Evolutionary conservation across 176 grass and related monocot genomes (phyloP).

Genomic region (Lolium perenne): DNA sequence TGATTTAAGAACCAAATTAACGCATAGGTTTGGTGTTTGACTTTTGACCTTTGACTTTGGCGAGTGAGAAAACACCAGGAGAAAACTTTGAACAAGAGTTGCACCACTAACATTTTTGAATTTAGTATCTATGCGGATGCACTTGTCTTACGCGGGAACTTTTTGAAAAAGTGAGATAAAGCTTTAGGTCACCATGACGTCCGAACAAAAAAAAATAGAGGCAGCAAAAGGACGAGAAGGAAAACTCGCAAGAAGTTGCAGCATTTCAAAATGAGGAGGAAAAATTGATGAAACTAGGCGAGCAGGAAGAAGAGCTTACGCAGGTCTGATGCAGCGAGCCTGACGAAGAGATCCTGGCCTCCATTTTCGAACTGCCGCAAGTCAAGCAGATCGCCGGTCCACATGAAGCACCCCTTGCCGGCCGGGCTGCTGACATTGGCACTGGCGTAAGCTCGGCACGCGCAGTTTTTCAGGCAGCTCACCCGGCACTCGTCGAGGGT

Average conservation of each 20-base stretch:
- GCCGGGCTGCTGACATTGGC: slow-evolving; percentile 46
- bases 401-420: slow-evolving; percentile 54
- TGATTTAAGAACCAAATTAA: not conserved
- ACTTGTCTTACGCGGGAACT: not conserved
- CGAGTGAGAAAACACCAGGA: slow-evolving; percentile 17
- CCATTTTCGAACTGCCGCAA: slow-evolving; percentile 55
- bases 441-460: slow-evolving; percentile 57
- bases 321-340: slow-evolving; percentile 49
- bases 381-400: slow-evolving; percentile 58
- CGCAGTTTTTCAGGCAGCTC: slow-evolving; percentile 62
- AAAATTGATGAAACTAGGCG: no score
- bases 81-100: not conserved
- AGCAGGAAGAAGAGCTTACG: not conserved
- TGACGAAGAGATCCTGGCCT: slow-evolving; percentile 54
- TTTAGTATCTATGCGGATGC: not conserved
- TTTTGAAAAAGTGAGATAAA: not conserved
- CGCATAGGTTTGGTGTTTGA: not conserved
- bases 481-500: slow-evolving; percentile 49
- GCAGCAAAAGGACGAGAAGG: no score
- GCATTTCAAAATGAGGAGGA: no score
- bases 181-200: not conserved
- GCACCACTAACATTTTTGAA: slow-evolving; percentile 2
- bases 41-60: slow-evolving; percentile 2
- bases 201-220: no score
- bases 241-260: no score